Base-by-base conservation (phyloP, 179 eudicot species). In the Beta lomatogona region DNA sequence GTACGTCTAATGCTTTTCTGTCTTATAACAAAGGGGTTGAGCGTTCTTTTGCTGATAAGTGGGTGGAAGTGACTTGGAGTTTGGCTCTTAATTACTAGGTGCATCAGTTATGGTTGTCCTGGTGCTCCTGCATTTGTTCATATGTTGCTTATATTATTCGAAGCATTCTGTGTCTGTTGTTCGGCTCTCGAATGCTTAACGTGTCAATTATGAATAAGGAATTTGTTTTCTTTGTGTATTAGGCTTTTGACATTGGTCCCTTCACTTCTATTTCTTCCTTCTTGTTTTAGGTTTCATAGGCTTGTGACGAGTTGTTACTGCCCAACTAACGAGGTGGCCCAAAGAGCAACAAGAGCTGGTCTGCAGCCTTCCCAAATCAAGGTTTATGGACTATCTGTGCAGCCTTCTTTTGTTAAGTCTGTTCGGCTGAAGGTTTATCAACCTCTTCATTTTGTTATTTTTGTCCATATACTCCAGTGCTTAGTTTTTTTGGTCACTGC, bases 291-390 rank as follows among this genome's bases (percentile, higher is more conserved):
- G 99, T 94, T 96, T 86, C 99, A 96, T 91, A 94, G 93, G 87
- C 97, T 94, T 80, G 99, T 94, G 82, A 96, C 98, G 57, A 92
- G 99, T 80, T 94, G 98, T 86, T 96, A 96, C 85, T 92, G 98
- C 80, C 98, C 99, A 14, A 91, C 99, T 9, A 91, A 89, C 80
- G 99, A 94, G 86, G 97, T 96, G 54, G 94, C 94, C 64, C 86
- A 88, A 87, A 88, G 99, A 85, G 99, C 97, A 57, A 63, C 85
- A 76, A 91, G 89, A 88, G 98, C 97, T 79, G 97, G 99, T 46
- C 86, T 96, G 79, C 85, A 90, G 76, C 87, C 87, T 73, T 94
- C 98, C 81, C 99, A 96, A 85, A 92, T 96, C 66, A 91, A 93
- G 85, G 93, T 94, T 79, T 94, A 86, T 89, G 99, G 99, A 77